Conservation (phyloP, 2,329 filamentous ascomycete genomes). For the Xylariaceae sp. region DNA sequence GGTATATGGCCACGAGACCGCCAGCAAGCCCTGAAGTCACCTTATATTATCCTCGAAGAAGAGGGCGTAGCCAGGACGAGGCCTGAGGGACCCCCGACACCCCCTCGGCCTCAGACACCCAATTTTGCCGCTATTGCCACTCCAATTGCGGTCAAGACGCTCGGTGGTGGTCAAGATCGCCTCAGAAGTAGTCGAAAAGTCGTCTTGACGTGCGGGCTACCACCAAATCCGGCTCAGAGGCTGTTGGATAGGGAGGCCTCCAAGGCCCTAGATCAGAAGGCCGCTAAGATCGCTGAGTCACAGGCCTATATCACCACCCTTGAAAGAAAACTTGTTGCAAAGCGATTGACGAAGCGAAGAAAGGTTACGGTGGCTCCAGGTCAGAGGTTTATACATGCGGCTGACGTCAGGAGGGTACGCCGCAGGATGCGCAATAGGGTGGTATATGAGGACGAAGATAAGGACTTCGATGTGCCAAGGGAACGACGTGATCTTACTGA, state of each 20-base stretch:
- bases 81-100: not conserved
- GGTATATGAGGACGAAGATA: no score
- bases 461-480: no score
- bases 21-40: not conserved
- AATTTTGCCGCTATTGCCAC: not conserved
- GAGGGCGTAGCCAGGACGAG: not conserved
- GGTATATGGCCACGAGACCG: slow-evolving; percentile 5
- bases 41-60: slow-evolving; percentile 4
- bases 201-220: no score
- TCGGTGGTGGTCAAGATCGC: not conserved
- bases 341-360: no score
- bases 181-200: no score
- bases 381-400: no score
- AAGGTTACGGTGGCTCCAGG: no score
- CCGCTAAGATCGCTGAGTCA: not conserved
- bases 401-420: no score
- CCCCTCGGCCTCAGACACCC: not conserved
- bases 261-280: not conserved
- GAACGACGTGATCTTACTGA: no score
- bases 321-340: no score
- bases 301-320: no score
- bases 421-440: no score
- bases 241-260: not conserved
- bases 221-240: not conserved
- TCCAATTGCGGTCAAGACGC: not conserved